These are phyloP conservation scores for Fusarium concolor DNA, from an alignment of 2,329 filamentous ascomycete genomes.

Conservation along the genomic window DNA sequence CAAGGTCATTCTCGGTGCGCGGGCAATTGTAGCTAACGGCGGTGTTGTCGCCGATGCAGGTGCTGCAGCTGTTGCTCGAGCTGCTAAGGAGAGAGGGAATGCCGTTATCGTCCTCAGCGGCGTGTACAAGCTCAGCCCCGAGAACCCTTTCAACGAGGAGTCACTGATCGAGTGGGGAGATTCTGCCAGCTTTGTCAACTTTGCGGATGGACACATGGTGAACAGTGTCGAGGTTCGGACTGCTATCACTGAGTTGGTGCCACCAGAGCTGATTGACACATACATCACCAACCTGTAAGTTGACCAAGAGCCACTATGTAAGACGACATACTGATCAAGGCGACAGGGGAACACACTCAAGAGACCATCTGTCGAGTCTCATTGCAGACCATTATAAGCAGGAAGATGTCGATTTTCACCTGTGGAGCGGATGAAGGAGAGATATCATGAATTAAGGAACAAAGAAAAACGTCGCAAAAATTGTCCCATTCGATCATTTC, in stretches of 20 bases:
- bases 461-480: conserved; percentile 32
- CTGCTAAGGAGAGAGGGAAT: conserved; percentile 83
- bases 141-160: conserved; percentile 86
- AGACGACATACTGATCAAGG: neutral
- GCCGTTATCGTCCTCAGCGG: conserved; percentile 91
- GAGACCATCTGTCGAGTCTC: conserved; percentile 78
- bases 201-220: conserved; percentile 82
- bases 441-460: conserved; percentile 5
- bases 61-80: conserved; percentile 84
- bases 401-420: conserved; percentile 74
- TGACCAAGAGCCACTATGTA: neutral
- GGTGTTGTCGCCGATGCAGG: conserved; percentile 86
- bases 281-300: conserved; percentile 83
- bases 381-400: conserved; percentile 80
- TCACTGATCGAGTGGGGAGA: conserved; percentile 88
- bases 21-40: conserved; percentile 89
- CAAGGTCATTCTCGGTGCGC: conserved; percentile 92
- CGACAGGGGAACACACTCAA: conserved; percentile 72
- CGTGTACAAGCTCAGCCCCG: conserved; percentile 92
- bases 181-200: conserved; percentile 79
- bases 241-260: conserved; percentile 85
- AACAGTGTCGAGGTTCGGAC: conserved; percentile 82
- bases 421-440: conserved; percentile 51
- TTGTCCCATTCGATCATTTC: conserved; percentile 29
- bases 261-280: conserved; percentile 78